Evolutionary conservation across 192 early-diverging fungal genomes (phyloP).

Genomic region (Rhizoclosmatium globosum): DNA sequence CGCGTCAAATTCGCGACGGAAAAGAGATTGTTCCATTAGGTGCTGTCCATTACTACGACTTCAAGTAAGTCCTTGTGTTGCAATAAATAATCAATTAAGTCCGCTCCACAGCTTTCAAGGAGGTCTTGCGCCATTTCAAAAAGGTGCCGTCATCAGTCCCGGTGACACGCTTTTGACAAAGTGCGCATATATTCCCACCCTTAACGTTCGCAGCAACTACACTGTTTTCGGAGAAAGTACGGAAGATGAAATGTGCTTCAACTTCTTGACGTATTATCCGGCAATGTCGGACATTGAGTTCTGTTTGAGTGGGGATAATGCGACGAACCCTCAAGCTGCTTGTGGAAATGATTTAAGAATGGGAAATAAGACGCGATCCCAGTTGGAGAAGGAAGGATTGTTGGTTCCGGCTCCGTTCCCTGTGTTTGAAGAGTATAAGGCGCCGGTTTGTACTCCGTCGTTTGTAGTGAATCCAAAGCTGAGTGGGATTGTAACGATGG

Average conservation of each 20-base stretch:
- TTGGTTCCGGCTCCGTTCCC: background rate
- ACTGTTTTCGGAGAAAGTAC: background rate
- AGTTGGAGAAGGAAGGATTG: background rate
- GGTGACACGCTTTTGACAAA: slow-evolving; percentile 43
- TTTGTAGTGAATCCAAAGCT: too few species aligned
- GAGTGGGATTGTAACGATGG: too few species aligned
- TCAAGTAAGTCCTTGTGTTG: background rate
- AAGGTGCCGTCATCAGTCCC: slow-evolving; percentile 7
- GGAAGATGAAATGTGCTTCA: slow-evolving; percentile 45
- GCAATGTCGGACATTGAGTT: slow-evolving; percentile 8
- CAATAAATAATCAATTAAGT: background rate
- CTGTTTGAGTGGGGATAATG: background rate
- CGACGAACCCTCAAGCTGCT: background rate
- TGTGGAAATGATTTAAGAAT: background rate
- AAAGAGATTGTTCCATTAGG: slow-evolving; percentile 38
- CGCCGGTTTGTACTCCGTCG: too few species aligned
- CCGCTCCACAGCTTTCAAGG: background rate
- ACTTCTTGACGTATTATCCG: slow-evolving; percentile 40
- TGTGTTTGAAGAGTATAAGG: background rate
- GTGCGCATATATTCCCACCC: slow-evolving; percentile 38
- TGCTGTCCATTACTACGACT: slow-evolving; percentile 34
- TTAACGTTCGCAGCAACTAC: background rate
- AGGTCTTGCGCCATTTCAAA: background rate
- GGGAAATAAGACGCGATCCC: background rate
- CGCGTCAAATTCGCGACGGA: slow-evolving; percentile 29